Evolutionary conservation across 306 rosid genomes (phyloP).

Genomic region (Morella rubra): DNA sequence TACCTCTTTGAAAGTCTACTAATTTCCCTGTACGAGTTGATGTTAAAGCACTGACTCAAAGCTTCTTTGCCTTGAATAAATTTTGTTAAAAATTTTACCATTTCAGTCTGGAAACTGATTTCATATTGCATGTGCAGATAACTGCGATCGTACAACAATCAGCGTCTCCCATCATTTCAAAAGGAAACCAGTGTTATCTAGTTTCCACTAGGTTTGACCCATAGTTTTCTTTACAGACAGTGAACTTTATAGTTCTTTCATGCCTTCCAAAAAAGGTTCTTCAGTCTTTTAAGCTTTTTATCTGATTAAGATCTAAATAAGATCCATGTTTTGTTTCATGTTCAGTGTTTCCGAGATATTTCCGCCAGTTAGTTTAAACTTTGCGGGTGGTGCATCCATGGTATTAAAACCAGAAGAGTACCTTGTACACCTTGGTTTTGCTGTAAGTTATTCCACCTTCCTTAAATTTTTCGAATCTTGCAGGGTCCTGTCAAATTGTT

Average conservation of each 20-base stretch:
- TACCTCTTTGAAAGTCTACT: background rate
- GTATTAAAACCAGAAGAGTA: slow-evolving; percentile 87
- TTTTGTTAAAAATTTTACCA: background rate
- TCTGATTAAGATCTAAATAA: slow-evolving; percentile 30
- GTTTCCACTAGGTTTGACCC: slow-evolving; percentile 66
- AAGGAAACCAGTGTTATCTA: slow-evolving; percentile 84
- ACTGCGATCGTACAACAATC: slow-evolving; percentile 67
- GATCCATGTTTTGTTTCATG: slow-evolving; percentile 27
- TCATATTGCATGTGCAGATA: slow-evolving; percentile 47
- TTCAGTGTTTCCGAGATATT: slow-evolving; percentile 66
- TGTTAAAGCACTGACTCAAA: background rate
- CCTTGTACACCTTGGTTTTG: slow-evolving; percentile 55
- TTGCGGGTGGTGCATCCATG: slow-evolving; percentile 82
- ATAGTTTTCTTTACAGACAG: slow-evolving; percentile 15
- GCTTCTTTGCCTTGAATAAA: background rate
- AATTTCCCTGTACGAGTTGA: background rate
- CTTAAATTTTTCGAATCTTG: background rate
- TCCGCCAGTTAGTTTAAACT: slow-evolving; percentile 84
- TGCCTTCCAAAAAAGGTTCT: background rate
- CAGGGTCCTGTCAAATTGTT: slow-evolving; percentile 25
- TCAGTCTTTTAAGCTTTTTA: background rate
- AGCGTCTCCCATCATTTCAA: slow-evolving; percentile 52
- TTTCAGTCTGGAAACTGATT: slow-evolving; percentile 26
- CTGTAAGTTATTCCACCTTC: slow-evolving; percentile 48
- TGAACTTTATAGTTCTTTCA: slow-evolving; percentile 14